Conservation (phyloP, 1,284 basidiomycete species). For the Cronartium quercuum region DNA sequence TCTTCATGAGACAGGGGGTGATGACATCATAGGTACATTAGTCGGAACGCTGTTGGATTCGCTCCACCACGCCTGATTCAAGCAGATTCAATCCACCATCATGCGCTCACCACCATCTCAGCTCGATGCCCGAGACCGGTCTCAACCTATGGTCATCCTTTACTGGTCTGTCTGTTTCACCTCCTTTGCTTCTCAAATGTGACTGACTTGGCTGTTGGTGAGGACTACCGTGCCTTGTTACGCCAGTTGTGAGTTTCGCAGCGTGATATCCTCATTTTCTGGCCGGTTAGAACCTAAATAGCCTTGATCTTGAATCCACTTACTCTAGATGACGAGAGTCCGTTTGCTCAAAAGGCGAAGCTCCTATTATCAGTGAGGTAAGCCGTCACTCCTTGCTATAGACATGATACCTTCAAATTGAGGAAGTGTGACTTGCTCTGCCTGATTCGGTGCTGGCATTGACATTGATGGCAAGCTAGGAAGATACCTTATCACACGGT, state of each 20-base stretch:
- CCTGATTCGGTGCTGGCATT: background rate
- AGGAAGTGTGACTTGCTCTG: background rate
- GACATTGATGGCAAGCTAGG: background rate
- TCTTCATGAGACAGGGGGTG: too few relatives aligned
- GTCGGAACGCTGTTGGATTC: too few relatives aligned
- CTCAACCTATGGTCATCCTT: background rate
- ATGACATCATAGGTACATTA: too few relatives aligned
- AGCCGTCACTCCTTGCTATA: background rate
- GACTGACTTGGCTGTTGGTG: background rate
- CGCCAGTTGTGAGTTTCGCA: background rate
- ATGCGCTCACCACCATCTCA: too few relatives aligned
- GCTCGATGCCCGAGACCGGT: too few relatives aligned
- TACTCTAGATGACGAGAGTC: constrained; percentile 18
- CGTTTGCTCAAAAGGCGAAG: constrained; percentile 21
- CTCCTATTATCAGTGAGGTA: constrained; percentile 16
- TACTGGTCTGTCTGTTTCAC: background rate
- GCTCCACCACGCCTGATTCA: too few relatives aligned
- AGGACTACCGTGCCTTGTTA: background rate
- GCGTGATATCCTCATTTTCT: background rate
- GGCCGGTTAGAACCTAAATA: background rate
- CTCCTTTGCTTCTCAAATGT: background rate
- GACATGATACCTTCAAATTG: background rate
- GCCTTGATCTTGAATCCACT: background rate
- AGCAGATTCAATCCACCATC: too few relatives aligned
- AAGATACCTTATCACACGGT: constrained; percentile 24